A percentile compares a stretch with the other conserved stretches of the same genome.
phyloP scores from a whole-genome alignment of 805 yeast species.

The Zygotorulaspora florentina region DNA sequence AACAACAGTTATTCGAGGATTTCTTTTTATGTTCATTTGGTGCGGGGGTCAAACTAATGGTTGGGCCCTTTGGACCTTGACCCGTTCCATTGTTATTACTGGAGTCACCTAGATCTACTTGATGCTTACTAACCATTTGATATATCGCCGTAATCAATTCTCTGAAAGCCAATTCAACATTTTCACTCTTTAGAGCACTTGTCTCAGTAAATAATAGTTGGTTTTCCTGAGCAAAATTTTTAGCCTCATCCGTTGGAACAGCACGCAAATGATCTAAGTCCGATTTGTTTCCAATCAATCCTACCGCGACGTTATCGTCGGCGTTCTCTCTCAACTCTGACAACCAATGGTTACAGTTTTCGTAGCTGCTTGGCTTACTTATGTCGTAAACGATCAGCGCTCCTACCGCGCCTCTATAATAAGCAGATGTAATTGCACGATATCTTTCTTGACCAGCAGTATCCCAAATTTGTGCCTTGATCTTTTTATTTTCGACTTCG shows the following conservation, averaged over 20 bases:
- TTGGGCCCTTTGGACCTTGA: conserved; percentile 79
- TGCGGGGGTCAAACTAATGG: conserved; percentile 88
- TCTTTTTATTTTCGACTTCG: conserved; percentile 76
- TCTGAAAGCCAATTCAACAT: conserved; percentile 91
- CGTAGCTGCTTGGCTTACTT: conserved; percentile 83
- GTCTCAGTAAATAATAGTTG: conserved; percentile 92
- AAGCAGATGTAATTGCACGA: conserved; percentile 95
- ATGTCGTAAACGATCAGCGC: conserved; percentile 95
- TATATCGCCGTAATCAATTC: conserved; percentile 89
- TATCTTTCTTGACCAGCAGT: conserved; percentile 99
- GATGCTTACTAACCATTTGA: conserved; percentile 91
- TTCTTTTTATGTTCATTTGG: conserved; percentile 73
- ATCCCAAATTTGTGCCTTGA: conserved; percentile 95
- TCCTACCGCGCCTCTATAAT: conserved; percentile 97
- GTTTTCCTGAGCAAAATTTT: conserved; percentile 89
- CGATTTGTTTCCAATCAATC: conserved; percentile 86
- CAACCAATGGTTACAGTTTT: conserved; percentile 82
- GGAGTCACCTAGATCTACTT: conserved; percentile 77
- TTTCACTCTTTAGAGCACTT: conserved; percentile 87
- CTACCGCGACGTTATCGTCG: conserved; percentile 91
- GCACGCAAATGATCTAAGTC: conserved; percentile 92
- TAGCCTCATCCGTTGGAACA: conserved; percentile 96
- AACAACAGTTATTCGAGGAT: conserved; percentile 61
- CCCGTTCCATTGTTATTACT: conserved; percentile 34
- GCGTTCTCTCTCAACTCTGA: conserved; percentile 90